Base-by-base conservation (phyloP, 805 yeast species). In the Myxozyma kluyveri region DNA sequence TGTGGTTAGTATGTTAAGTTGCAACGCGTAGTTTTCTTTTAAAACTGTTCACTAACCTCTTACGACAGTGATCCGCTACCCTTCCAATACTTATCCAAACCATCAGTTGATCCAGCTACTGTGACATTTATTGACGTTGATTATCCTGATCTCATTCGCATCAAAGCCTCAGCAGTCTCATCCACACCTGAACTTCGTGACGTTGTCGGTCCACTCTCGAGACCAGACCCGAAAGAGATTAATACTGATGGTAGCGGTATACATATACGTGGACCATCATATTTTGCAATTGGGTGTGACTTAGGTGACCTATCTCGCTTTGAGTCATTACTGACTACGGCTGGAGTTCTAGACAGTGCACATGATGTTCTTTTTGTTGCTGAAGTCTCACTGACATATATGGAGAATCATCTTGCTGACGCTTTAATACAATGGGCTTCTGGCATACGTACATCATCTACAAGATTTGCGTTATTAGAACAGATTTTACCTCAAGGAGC, bases 321-420 rank as follows among this genome's bases (percentile, higher is more conserved):
- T 38, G 63, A 46, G 21, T 62, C 54, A 26, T 59, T 66, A 1
- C 45, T 69, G n/a, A 35, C 52, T 10, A 17, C 47, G 6, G 43
- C 61, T 27, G 56, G 52, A 27, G 48, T 56, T 5, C 46, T 49
- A 21, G 45, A 47, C 4, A 52, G 52, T 5, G 45, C 52, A n/a
- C 37, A 59, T 14, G 44, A 56, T 14, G 50, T 63, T 42, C 73
- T 86, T 1, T 87, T 84, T 63, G 74, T 88, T 36, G 91, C 95
- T 0, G 95, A 86, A 65, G 95, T 87, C 3, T 86, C 95, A 0
- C 68, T 87, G 49, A 89, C 91, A 0, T 87, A 86, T 65, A 86
- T 87, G 93, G 71, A 75, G 35, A 82, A 85, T 10, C 74, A 73
- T 33, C 73, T 75, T 50, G 88, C 95, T 4, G 82, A 87, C 63